These are phyloP conservation scores for Podaxis mareebaensis DNA, from an alignment of 768 basidiomycete species.

Conservation along the genomic window DNA sequence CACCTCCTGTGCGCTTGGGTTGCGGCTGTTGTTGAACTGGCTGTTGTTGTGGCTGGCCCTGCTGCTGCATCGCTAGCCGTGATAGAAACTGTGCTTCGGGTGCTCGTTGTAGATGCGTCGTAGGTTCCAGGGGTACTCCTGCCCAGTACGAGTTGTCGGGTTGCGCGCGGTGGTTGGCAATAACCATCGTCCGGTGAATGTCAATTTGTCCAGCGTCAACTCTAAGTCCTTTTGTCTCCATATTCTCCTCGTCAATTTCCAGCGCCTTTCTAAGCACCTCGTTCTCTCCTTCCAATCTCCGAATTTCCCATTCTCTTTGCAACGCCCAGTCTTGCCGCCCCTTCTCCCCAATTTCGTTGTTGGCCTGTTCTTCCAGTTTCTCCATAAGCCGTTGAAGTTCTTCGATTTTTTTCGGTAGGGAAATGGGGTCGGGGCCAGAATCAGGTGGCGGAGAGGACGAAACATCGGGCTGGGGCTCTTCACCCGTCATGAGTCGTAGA, in stretches of 20 bases:
- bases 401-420: slow-evolving; percentile 18
- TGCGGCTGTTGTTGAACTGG: slow-evolving; percentile 26
- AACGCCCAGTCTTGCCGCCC: slow-evolving; percentile 77
- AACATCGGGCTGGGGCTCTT: slow-evolving; percentile 46
- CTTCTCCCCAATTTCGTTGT: slow-evolving; percentile 42
- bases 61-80: slow-evolving; percentile 16
- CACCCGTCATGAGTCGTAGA: slow-evolving; percentile 68
- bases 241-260: slow-evolving; percentile 63
- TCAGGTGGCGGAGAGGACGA: slow-evolving; percentile 11
- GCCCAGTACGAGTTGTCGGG: slow-evolving; percentile 16
- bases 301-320: slow-evolving; percentile 86
- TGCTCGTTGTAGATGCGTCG: slow-evolving; percentile 24
- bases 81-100: slow-evolving; percentile 17
- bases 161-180: slow-evolving; percentile 12
- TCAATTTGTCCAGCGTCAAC: slow-evolving; percentile 50
- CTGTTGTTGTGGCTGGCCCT: slow-evolving; percentile 29
- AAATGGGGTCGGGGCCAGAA: slow-evolving; percentile 32
- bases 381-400: slow-evolving; percentile 10
- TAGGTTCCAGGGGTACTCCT: slow-evolving; percentile 17
- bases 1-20: slow-evolving; percentile 39
- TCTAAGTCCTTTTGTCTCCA: slow-evolving; percentile 52
- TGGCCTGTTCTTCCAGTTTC: slow-evolving; percentile 41
- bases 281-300: slow-evolving; percentile 83
- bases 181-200: slow-evolving; percentile 36
- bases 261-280: slow-evolving; percentile 71